Evolutionary conservation across 768 basidiomycete species (phyloP).

Genomic region (Rhizopogon rudus): DNA sequence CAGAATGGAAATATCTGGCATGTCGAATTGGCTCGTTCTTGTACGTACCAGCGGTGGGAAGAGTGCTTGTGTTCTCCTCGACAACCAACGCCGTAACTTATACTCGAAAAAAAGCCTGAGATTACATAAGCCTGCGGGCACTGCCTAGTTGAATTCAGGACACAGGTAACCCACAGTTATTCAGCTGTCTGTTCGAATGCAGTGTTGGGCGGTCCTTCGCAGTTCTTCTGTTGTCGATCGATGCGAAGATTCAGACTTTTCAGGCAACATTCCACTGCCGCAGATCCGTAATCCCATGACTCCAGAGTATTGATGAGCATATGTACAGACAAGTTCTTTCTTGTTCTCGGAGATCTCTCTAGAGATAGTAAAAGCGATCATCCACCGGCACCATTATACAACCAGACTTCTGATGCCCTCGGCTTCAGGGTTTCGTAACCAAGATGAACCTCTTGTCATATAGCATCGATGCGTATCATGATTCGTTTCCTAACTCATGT

Average conservation of each 20-base stretch:
- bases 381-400: background rate
- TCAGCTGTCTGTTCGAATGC: background rate
- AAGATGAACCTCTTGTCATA: background rate
- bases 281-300: too few species aligned
- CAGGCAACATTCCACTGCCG: too few species aligned
- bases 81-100: background rate
- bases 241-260: background rate
- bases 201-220: background rate
- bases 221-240: background rate
- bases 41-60: background rate
- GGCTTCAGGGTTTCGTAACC: background rate
- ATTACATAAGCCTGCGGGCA: background rate
- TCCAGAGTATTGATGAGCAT: too few species aligned
- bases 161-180: too few species aligned
- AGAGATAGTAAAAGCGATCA: background rate
- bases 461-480: background rate
- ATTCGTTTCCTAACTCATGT: constrained; percentile 12
- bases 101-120: background rate
- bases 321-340: background rate
- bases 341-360: background rate
- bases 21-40: constrained; percentile 6
- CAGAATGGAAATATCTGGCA: constrained; percentile 23
- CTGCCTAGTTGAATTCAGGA: background rate
- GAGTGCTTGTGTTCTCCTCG: background rate
- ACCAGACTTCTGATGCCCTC: background rate